Percentiles rank a stretch among this genome's conserved stretches.
These are phyloP conservation scores for Hygrophila difformis DNA, from an alignment of 257 asterid species.

Conservation along the genomic window DNA sequence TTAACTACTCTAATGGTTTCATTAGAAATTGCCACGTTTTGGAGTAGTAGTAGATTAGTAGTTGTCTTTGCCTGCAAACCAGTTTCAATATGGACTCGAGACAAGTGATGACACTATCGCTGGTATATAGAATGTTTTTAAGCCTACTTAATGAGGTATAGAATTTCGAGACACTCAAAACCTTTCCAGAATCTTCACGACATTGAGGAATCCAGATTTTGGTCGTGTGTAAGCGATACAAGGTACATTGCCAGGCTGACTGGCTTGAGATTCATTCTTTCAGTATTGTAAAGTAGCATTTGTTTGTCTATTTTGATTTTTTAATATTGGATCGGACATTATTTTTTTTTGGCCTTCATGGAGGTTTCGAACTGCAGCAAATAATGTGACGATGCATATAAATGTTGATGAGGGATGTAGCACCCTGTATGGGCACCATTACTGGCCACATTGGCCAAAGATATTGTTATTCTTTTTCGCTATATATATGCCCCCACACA, in stretches of 20 bases:
- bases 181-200: slow-evolving; percentile 20
- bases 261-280: slow-evolving; percentile 43
- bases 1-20: slow-evolving; percentile 80
- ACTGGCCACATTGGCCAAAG: too few relatives aligned
- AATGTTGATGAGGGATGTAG: too few relatives aligned
- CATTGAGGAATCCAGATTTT: slow-evolving; percentile 16
- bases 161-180: slow-evolving; percentile 25
- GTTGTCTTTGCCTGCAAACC: background rate
- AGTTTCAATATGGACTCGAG: background rate
- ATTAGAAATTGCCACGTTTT: slow-evolving; percentile 73
- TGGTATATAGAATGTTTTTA: background rate
- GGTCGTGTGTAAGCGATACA: too few relatives aligned
- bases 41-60: too few relatives aligned
- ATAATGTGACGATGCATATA: slow-evolving; percentile 16
- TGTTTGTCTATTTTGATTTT: slow-evolving; percentile 26
- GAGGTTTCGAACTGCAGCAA: slow-evolving; percentile 40
- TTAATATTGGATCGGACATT: slow-evolving; percentile 31
- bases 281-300: slow-evolving; percentile 45
- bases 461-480: too few relatives aligned
- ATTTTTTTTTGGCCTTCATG: slow-evolving; percentile 36
- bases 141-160: slow-evolving; percentile 22
- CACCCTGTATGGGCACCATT: too few relatives aligned
- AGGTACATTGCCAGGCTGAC: slow-evolving; percentile 13
- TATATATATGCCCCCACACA: too few relatives aligned
- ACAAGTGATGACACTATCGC: too few relatives aligned